Base-by-base conservation (phyloP, 805 yeast species). In the Lachancea sp. region DNA sequence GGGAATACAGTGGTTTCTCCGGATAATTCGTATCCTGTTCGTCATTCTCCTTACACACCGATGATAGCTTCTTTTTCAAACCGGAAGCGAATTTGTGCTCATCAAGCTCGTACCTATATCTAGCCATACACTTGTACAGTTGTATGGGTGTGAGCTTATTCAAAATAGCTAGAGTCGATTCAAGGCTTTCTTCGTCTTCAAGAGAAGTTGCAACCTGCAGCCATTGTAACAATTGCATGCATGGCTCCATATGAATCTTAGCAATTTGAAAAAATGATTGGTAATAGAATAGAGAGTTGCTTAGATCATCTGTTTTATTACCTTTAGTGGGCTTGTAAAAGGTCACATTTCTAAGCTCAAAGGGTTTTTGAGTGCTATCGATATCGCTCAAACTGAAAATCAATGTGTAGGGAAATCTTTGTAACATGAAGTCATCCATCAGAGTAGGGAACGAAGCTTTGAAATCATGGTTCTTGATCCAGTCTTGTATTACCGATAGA, bases 171-270 rank as follows among this genome's bases (percentile, higher is more conserved):
- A 77, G 56, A 6, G 84, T 74, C 9, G 71, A 67, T 6, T 72
- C 70, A 38, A 84, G 68, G 28, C 78, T 66, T 40, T 80, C 88
- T 42, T 78, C 83, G 43, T 77, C 78, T 13, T 72, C 72, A 33
- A 89, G 64, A 11, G 83, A 76, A 0, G 94, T 76, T 60, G 87
- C 76, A 31, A 90, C 83, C 60, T 89, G 97, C 37, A 89, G 64
- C 90, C 95, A 90, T 60, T 90, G 96, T 41, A 90, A 65, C 21
- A 90, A 61, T 59, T 90, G 89, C 38, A 82, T 74, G 0, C 83
- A 69, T 0, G 96, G 88, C 44, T 74, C 75, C 38, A 89, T 67
- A 48, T 84, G 87, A 17, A 66, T 64, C 29, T 75, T 77, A 0
- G 92, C 81, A 16, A 87, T 73, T 38, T 74, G 73, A 52, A 70